phyloP scores from a whole-genome alignment of 352 stramenopile species.

The Globisporangium ultimum region DNA sequence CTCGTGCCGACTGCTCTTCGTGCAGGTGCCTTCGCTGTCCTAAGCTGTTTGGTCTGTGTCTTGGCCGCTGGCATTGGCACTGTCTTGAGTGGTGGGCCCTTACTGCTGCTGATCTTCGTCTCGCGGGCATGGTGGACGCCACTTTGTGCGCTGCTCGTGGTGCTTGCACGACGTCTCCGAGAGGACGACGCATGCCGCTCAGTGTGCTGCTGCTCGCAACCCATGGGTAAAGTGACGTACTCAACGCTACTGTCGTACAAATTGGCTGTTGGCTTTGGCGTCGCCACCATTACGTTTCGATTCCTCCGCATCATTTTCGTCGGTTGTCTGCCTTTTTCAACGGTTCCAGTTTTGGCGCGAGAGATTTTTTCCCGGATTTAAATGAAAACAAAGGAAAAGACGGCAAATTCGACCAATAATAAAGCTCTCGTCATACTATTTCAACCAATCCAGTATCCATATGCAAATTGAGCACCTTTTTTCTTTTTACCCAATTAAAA shows the following conservation, averaged over 20 bases:
- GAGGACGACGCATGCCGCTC: neutral
- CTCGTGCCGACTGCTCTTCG: too few species aligned
- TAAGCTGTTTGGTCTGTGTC: too few species aligned
- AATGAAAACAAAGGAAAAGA: too few species aligned
- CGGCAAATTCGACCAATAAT: too few species aligned
- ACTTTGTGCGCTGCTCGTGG: neutral
- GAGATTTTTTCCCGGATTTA: too few species aligned
- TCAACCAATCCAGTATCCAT: too few species aligned
- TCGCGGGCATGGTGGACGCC: neutral
- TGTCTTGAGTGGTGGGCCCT: too few species aligned
- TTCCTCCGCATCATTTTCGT: neutral
- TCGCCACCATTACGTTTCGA: neutral
- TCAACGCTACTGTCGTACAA: slow-evolving; percentile 14
- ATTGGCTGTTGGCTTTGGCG: slow-evolving; percentile 6
- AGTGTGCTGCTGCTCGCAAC: neutral
- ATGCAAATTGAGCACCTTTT: neutral
- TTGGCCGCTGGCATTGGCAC: neutral
- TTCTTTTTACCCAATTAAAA: neutral
- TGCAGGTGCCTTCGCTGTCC: neutral
- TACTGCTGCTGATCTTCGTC: neutral
- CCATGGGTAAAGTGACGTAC: neutral
- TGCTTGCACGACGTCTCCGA: neutral
- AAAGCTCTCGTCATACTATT: too few species aligned
- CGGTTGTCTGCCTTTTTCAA: slow-evolving; percentile 5
- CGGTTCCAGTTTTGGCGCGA: slow-evolving; percentile 8